Percentiles rank a stretch among this genome's conserved stretches.
Evolutionary conservation across 441 rosid genomes (phyloP).

Genomic region (Syzygium syzygioides): DNA sequence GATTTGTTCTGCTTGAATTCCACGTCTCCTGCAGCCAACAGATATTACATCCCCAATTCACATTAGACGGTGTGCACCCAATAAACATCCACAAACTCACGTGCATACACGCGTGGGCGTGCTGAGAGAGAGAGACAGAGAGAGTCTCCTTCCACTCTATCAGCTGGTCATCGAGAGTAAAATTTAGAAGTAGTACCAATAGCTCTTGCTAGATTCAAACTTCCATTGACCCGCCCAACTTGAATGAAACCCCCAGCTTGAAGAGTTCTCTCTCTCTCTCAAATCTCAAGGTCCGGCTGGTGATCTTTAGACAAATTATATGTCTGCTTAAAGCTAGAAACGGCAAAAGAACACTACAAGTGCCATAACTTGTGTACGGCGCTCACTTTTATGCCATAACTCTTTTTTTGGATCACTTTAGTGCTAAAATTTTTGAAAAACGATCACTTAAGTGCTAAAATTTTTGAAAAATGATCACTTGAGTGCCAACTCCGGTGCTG

Average conservation of each 20-base stretch:
- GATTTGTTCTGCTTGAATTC: constrained; percentile 83
- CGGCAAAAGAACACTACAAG: too few relatives aligned
- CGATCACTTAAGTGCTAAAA: too few relatives aligned
- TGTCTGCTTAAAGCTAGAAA: constrained; percentile 39
- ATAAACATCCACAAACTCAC: neutral
- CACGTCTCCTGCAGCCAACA: constrained; percentile 67
- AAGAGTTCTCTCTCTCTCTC: constrained; percentile 38
- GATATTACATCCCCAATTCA: neutral
- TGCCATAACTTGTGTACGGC: too few relatives aligned
- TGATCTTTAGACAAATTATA: constrained; percentile 90
- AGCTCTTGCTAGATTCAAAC: constrained; percentile 93
- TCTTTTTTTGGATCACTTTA: too few relatives aligned
- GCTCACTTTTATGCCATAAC: too few relatives aligned
- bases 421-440: too few relatives aligned
- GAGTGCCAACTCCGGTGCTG: too few relatives aligned
- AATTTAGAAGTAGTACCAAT: constrained; percentile 39
- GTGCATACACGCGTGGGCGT: neutral
- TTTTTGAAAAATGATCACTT: too few relatives aligned
- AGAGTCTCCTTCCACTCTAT: neutral
- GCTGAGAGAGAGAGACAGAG: neutral
- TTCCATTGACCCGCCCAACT: constrained; percentile 92
- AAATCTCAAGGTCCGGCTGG: constrained; percentile 92
- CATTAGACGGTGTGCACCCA: neutral
- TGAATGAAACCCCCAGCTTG: constrained; percentile 98
- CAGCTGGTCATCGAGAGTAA: neutral